Base-by-base conservation (phyloP, 2,329 filamentous ascomycete species). In the Aspergillus awamori region DNA sequence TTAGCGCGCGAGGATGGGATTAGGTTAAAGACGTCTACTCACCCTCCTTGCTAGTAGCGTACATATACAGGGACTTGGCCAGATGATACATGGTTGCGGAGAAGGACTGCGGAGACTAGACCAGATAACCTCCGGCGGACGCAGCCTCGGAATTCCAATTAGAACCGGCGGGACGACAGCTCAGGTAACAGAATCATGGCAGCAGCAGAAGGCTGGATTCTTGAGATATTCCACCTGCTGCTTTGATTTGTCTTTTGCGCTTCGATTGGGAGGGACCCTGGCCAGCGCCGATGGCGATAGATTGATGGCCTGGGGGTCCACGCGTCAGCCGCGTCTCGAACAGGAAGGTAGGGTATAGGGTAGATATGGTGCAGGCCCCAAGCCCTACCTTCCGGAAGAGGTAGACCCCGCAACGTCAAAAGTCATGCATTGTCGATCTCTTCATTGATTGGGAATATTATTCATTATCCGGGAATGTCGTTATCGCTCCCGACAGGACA, bases 41-140 rank as follows among this genome's bases (percentile, higher is more conserved):
- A 92, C 93, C 92, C 86, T 98, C 93, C 86, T 97, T 98, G 80
- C 92, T 96, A 17, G 94, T 98, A 60, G 92, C 94, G 76, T 97
- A 92, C 71, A 95, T 87, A 80, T 98, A 99, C 61, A 99, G 84
- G 62, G 92, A 93, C 78, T 97, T 97, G 73, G 92, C 89, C 70
- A 99, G 88, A 81, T 98, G 94, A 81, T 97, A 98, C 94, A 97
- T 97, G 61, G 66, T 75, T 67, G 69, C 64, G 64, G 64, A 63
- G 60, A 64, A 60, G 41, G 58, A 62, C 63, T 66, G 63, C 48
- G 61, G 61, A 62, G 64, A 58, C 62, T 30, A 36, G 33, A 36
- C 63, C 63, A 61, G 55, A 62, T 62, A 63, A 59, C 60, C 58
- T 67, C 63, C 61, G 51, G 51, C 41, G n/a, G 45, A 63, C 61